These are phyloP conservation scores for Aspergillus thermomutatus DNA, from an alignment of 2,329 filamentous ascomycete genomes.

Conservation along the genomic window DNA sequence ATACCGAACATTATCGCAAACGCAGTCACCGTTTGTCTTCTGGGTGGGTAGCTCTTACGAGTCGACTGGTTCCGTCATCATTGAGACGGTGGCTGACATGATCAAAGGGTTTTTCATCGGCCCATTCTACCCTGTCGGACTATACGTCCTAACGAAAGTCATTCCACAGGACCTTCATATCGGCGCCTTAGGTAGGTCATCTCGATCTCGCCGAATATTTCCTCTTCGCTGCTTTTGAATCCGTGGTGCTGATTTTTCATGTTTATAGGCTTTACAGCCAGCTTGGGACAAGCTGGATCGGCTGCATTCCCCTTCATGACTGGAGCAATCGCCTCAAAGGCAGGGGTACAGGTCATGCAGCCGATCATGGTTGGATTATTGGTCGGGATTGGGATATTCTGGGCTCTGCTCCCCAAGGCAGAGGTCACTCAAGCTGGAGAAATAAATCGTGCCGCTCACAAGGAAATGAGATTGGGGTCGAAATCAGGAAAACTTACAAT, in stretches of 20 bases:
- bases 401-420: conserved; percentile 18
- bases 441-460: not conserved
- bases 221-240: not conserved
- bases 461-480: not conserved
- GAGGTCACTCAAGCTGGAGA: not conserved
- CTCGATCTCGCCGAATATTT: not conserved
- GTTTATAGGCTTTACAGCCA: conserved; percentile 20
- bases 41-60: conserved; percentile 12
- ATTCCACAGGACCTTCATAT: conserved; percentile 21
- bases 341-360: conserved; percentile 21
- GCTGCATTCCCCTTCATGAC: conserved; percentile 25
- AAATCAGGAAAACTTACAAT: not conserved
- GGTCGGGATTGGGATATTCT: conserved; percentile 19
- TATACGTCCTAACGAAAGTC: conserved; percentile 21
- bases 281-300: conserved; percentile 20
- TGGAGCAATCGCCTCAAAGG: conserved; percentile 21
- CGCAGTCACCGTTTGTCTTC: conserved; percentile 20
- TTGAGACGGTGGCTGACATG: not conserved
- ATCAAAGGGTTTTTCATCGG: conserved; percentile 23
- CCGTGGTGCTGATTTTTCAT: conserved; percentile 1
- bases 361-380: conserved; percentile 24
- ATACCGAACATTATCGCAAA: conserved; percentile 20
- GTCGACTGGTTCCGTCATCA: not conserved
- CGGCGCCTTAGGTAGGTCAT: conserved; percentile 20
- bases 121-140: conserved; percentile 24